phyloP scores from a whole-genome alignment of 768 basidiomycete species.

The Collybiopsis confluens region DNA sequence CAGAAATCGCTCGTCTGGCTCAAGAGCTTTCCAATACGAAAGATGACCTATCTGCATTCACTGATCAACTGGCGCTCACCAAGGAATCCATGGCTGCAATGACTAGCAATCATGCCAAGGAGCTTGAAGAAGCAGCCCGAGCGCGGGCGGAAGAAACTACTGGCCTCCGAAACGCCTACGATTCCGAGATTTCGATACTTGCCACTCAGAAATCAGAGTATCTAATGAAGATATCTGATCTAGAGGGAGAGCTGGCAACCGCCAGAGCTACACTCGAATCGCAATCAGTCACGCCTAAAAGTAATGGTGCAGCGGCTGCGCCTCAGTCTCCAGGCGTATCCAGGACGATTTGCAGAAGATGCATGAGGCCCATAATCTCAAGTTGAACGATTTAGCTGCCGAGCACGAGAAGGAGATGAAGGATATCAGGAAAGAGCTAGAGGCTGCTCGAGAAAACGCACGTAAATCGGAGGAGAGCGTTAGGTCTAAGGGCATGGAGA shows the following conservation, averaged over 20 bases:
- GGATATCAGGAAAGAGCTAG: slow-evolving; percentile 52
- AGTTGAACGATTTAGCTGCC: slow-evolving; percentile 69
- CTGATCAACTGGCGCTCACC: slow-evolving; percentile 63
- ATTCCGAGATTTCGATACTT: slow-evolving; percentile 54
- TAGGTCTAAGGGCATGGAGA: slow-evolving; percentile 74
- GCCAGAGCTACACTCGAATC: slow-evolving; percentile 51
- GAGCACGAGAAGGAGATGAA: slow-evolving; percentile 58
- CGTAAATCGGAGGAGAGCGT: slow-evolving; percentile 58
- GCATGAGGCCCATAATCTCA: slow-evolving; percentile 83
- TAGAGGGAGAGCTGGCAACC: slow-evolving; percentile 75
- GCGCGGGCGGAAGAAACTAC: slow-evolving; percentile 67
- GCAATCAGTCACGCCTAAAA: slow-evolving; percentile 48
- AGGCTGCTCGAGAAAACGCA: slow-evolving; percentile 42
- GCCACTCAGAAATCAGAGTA: slow-evolving; percentile 61
- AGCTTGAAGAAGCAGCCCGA: slow-evolving; percentile 74
- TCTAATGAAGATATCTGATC: slow-evolving; percentile 58
- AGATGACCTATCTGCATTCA: slow-evolving; percentile 63
- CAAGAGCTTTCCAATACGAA: slow-evolving; percentile 60
- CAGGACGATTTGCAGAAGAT: slow-evolving; percentile 71
- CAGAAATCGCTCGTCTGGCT: slow-evolving; percentile 50
- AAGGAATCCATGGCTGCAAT: slow-evolving; percentile 70
- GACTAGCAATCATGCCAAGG: slow-evolving; percentile 62
- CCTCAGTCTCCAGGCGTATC: slow-evolving; percentile 50
- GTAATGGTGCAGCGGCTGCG: slow-evolving; percentile 41
- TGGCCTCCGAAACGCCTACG: slow-evolving; percentile 53